Base-by-base conservation (phyloP, 2,329 filamentous ascomycete genomes). In the Sporothrix luriei region DNA sequence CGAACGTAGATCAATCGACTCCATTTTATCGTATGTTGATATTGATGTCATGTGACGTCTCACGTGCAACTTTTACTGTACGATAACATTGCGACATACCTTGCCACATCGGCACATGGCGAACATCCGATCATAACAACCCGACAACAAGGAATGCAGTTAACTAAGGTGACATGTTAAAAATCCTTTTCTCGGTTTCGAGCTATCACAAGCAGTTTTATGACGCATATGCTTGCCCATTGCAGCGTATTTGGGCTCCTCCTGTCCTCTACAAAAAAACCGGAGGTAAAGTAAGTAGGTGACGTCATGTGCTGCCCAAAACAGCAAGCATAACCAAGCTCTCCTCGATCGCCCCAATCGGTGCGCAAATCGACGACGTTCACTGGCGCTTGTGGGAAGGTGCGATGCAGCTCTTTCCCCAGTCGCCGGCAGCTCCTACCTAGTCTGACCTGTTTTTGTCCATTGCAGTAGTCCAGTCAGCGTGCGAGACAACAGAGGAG, bases 241-340 rank as follows among this genome's bases (percentile, higher is more conserved):
- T 21, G 40, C 57, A 46, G 13, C 38, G 24, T 7, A 24, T 43
- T 43, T 62, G 26, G 33, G 57, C 13, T 46, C 57, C 38, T 26
- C 26, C 38, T 43, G 11, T n/a, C n/a, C n/a, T n/a, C n/a, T n/a
- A n/a, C 13, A 7, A 62, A 61, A 62, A 43, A 46, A 38, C 38
- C 16, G 21, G 26, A 51, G 54, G 68, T n/a, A 61, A 38, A 43
- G 33, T 33, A 33, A 2, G 54, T n/a, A 21, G 14, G 54, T 70
- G 62, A 70, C 68, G 68, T 70, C 68, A 70, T 66, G 68, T 43
- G 26, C 29, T 29, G 51, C 43, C 52, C 19, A 57, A 66, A 59
- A 38, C 54, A 48, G 52, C 62, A 66, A n/a, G 40, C 40, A 38
- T 51, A 43, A 61, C 19, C 68, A 54, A 65, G 68, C 43, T 69